Evolutionary conservation across 345 rosid genomes (phyloP).

Genomic region (Citrus unshiu): DNA sequence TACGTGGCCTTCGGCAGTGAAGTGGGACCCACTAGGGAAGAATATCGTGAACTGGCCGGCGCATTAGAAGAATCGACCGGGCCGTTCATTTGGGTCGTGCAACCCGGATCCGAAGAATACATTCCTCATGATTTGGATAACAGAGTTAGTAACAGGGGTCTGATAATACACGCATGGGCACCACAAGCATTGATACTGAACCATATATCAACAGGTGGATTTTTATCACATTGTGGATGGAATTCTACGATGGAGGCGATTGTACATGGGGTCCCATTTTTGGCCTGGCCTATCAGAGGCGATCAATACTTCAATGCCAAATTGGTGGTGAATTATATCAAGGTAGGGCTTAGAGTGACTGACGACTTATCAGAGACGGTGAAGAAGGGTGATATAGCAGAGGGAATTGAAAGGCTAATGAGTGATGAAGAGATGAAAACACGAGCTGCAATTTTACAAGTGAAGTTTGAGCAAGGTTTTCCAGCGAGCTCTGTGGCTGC

Average conservation of each 20-base stretch:
- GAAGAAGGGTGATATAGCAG: constrained; percentile 16
- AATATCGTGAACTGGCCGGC: neutral
- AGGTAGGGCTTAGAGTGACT: constrained; percentile 27
- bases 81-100: constrained; percentile 20
- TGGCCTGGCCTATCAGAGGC: constrained; percentile 56
- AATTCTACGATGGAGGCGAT: constrained; percentile 55
- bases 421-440: constrained; percentile 14
- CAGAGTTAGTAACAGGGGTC: constrained; percentile 27
- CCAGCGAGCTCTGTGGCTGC: constrained; percentile 29
- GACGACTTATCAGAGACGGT: constrained; percentile 23
- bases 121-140: constrained; percentile 15
- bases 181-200: constrained; percentile 49
- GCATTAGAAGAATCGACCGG: constrained; percentile 14
- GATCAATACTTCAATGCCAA: constrained; percentile 47
- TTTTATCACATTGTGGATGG: constrained; percentile 59
- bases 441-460: constrained; percentile 14
- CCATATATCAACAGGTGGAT: constrained; percentile 42
- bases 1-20: constrained; percentile 31
- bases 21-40: constrained; percentile 8
- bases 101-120: neutral
- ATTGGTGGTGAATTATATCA: constrained; percentile 32
- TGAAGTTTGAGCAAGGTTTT: constrained; percentile 21
- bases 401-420: constrained; percentile 35
- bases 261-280: constrained; percentile 39
- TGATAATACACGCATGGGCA: constrained; percentile 47